Conservation (phyloP, 169 alveolate species). For the Eimeria brunetti region DNA sequence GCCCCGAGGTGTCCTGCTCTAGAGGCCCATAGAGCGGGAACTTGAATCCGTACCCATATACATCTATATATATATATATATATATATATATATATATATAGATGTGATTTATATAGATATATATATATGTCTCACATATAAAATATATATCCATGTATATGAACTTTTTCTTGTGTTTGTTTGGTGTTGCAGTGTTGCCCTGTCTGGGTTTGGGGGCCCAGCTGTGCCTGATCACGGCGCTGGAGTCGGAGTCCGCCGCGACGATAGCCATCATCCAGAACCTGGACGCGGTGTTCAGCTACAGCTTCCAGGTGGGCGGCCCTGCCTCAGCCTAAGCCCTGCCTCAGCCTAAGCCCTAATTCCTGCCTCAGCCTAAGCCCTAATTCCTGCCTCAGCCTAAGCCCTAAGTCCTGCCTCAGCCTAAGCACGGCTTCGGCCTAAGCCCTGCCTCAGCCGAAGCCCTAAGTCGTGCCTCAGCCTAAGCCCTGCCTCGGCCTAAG, state of each 20-base stretch:
- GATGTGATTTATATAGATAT: too few relatives aligned
- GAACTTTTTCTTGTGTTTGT: too few relatives aligned
- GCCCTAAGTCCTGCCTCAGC: background rate
- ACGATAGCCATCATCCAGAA: constrained; percentile 52
- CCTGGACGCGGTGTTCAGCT: constrained; percentile 64
- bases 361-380: background rate
- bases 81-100: too few relatives aligned
- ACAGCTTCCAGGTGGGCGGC: constrained; percentile 33
- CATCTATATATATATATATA: too few relatives aligned
- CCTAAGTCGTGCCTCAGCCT: too few relatives aligned
- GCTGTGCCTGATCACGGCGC: constrained; percentile 58
- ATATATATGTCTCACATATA: too few relatives aligned
- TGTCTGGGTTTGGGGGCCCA: constrained; percentile 51
- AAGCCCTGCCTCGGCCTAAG: too few relatives aligned
- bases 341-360: constrained; percentile 24
- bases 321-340: constrained; percentile 24
- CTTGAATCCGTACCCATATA: background rate
- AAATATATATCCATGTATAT: background rate
- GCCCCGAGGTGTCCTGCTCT: too few relatives aligned
- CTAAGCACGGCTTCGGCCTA: too few relatives aligned
- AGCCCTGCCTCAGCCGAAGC: too few relatives aligned
- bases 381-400: background rate
- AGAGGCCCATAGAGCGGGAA: background rate
- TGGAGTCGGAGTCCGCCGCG: constrained; percentile 36
- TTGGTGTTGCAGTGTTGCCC: constrained; percentile 16